phyloP scores from a whole-genome alignment of 2,329 filamentous ascomycete genomes.

The Paecilomyces fulvus region DNA sequence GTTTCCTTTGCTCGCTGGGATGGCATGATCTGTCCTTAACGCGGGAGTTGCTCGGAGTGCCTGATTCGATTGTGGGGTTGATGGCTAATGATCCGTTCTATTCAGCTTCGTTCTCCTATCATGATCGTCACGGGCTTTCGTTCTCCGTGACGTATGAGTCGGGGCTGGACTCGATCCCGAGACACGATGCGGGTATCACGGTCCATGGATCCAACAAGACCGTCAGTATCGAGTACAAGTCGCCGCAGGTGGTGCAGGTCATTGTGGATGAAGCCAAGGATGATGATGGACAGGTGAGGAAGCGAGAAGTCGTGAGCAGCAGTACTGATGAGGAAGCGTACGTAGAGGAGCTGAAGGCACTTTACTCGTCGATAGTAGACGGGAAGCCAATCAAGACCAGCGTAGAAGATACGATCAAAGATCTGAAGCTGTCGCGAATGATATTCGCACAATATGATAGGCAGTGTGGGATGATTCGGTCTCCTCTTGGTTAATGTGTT shows the following conservation, averaged over 20 bases:
- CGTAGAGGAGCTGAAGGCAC: constrained; percentile 24
- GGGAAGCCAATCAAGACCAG: constrained; percentile 24
- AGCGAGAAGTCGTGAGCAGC: constrained; percentile 22
- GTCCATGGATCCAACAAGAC: constrained; percentile 48
- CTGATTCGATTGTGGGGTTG: constrained; percentile 38
- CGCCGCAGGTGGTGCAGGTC: constrained; percentile 48
- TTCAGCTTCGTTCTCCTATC: constrained; percentile 28
- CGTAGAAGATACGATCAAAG: constrained; percentile 26
- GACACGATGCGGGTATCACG: constrained; percentile 28
- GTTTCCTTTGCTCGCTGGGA: constrained; percentile 42
- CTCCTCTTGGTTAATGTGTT: constrained; percentile 18
- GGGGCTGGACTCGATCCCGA: constrained; percentile 45
- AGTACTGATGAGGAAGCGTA: constrained; percentile 28
- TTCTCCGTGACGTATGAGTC: constrained; percentile 52
- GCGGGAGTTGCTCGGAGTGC: constrained; percentile 46
- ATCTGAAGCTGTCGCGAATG: constrained; percentile 26
- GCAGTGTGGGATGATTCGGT: constrained; percentile 26
- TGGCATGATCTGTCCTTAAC: constrained; percentile 48
- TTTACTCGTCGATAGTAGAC: constrained; percentile 27
- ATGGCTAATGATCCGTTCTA: constrained; percentile 37
- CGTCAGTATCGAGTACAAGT: constrained; percentile 48
- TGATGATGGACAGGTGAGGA: constrained; percentile 15
- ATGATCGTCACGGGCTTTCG: constrained; percentile 11
- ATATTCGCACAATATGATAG: constrained; percentile 30
- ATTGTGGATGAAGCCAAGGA: constrained; percentile 24